A percentile compares a stretch with the other conserved stretches of the same genome.
These are phyloP conservation scores for Myxozyma nipponensis DNA, from an alignment of 805 yeast genomes.

Conservation along the genomic window DNA sequence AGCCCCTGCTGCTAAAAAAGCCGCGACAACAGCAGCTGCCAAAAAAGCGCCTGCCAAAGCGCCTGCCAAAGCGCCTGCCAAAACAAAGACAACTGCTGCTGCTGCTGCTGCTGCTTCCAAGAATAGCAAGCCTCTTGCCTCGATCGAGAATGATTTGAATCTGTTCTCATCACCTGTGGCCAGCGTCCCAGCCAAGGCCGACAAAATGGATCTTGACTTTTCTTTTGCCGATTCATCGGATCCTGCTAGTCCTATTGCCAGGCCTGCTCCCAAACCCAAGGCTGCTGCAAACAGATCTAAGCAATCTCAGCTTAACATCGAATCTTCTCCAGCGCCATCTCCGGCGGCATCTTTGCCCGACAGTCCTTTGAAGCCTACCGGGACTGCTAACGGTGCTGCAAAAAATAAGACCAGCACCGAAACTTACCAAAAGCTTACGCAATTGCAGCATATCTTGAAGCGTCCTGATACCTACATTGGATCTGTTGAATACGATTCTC, in stretches of 20 bases:
- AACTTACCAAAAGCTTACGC: slow-evolving; percentile 90
- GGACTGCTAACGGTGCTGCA: background rate
- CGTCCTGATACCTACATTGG: slow-evolving; percentile 99
- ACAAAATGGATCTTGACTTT: slow-evolving; percentile 3
- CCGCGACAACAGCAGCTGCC: slow-evolving; percentile 10
- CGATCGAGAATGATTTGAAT: slow-evolving; percentile 6
- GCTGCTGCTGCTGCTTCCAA: slow-evolving; percentile 10
- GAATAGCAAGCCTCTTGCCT: slow-evolving; percentile 10
- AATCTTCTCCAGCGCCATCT: slow-evolving; percentile 13
- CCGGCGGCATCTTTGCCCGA: slow-evolving; percentile 3
- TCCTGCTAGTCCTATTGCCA: background rate
- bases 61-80: slow-evolving; percentile 12
- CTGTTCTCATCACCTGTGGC: slow-evolving; percentile 8
- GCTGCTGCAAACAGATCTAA: background rate
- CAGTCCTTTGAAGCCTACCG: too few relatives aligned
- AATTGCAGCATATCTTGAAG: slow-evolving; percentile 90
- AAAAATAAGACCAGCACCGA: slow-evolving; percentile 49
- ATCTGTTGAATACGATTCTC: slow-evolving; percentile 76
- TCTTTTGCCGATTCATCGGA: background rate
- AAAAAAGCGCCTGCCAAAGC: slow-evolving; percentile 6
- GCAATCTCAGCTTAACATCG: background rate
- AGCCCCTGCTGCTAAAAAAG: slow-evolving; percentile 12
- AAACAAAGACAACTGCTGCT: slow-evolving; percentile 22
- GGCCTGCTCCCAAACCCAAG: background rate
- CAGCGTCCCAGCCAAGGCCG: slow-evolving; percentile 1